A percentile compares a stretch with the other conserved stretches of the same genome.
Evolutionary conservation across 768 basidiomycete species (phyloP).

Genomic region (Chlorophyllum brunneum): DNA sequence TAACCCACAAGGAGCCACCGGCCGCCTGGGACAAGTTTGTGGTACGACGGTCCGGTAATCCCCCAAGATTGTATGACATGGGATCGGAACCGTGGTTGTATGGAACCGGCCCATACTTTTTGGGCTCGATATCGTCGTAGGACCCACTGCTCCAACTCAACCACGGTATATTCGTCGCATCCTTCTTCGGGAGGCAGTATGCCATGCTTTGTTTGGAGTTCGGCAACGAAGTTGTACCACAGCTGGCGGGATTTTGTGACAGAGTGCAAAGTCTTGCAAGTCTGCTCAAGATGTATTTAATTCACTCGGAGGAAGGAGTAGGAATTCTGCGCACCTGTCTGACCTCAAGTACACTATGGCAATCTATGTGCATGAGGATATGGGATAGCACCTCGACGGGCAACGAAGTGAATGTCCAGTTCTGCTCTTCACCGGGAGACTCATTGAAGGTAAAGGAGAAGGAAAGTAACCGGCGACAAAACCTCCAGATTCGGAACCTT

Average conservation of each 20-base stretch:
- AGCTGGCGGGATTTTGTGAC: neutral
- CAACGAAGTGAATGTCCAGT: no score
- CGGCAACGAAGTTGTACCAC: neutral
- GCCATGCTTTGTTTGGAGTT: neutral
- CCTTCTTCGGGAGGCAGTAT: neutral
- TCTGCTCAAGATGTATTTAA: neutral
- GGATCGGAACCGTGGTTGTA: neutral
- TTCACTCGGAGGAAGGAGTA: neutral
- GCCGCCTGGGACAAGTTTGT: neutral
- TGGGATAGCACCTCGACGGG: no score
- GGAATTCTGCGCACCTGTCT: neutral
- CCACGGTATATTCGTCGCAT: neutral
- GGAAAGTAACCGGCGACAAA: no score
- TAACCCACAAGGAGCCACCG: neutral
- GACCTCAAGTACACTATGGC: neutral
- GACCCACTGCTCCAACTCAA: neutral
- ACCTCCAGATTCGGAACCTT: no score
- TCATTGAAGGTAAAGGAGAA: no score
- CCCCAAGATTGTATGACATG: neutral
- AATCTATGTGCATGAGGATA: neutral
- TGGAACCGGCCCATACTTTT: neutral
- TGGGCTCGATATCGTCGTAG: neutral
- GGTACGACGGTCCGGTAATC: neutral
- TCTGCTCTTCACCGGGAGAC: no score
- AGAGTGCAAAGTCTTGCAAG: neutral